Base-by-base conservation (phyloP, 805 yeast genomes). In the Metschnikowia baotianmanensis region DNA sequence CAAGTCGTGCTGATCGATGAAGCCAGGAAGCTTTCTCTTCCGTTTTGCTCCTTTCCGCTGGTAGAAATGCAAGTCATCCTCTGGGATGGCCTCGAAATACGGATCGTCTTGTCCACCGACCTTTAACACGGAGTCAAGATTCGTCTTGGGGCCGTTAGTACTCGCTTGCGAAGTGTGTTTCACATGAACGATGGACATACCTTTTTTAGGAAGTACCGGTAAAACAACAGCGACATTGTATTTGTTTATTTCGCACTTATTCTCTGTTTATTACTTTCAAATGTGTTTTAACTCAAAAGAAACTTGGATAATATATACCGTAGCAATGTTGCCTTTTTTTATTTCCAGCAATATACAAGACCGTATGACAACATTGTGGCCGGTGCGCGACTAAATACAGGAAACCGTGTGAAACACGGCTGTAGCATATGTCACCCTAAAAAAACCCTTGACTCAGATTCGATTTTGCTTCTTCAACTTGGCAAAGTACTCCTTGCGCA, bases 401-500 rank as follows among this genome's bases (percentile, higher is more conserved):
- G 41, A 15, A 34, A 22, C 29, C 33, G 22, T 13, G 33, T 18
- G 19, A 31, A 23, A 38, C 37, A 33, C 25, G 37, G 37, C 29
- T 32, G 37, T 4, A 26, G 12, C 36, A 6, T n/a, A n/a, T n/a
- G n/a, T n/a, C n/a, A n/a, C n/a, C n/a, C n/a, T n/a, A n/a, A n/a
- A n/a, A n/a, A n/a, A n/a, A n/a, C n/a, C 15, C 27, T 21, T 13
- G 34, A n/a, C 42, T 31, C 31, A 46, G 8, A 43, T 31, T 15
- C 43, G 13, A 30, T 46, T 43, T 31, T 39, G 38, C 31, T 39
- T 40, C 49, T 57, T 63, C 40, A 63, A 52, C 43, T 61, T 57
- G 21, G 48, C 39, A 24, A 40, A 40, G 16, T 60, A 65, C 36
- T 59, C 61, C 48, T 69, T 72, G 38, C 93, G 70, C 56, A 88